These are phyloP conservation scores for Saturnispora hagleri DNA, from an alignment of 805 yeast species.

Conservation along the genomic window DNA sequence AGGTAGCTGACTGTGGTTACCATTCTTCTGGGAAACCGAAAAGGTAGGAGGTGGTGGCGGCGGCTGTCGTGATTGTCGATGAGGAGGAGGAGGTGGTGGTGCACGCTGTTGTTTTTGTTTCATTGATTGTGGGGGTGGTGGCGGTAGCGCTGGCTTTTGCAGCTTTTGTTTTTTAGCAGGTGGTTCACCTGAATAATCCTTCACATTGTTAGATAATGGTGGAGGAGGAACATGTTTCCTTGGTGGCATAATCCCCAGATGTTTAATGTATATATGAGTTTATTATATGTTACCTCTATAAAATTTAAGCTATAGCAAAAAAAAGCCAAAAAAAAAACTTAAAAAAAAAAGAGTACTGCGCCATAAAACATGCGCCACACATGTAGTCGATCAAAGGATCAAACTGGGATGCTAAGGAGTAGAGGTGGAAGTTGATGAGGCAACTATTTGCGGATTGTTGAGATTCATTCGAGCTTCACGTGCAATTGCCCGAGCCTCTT, in stretches of 20 bases:
- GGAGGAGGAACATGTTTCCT: conserved; percentile 6
- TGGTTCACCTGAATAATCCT: neutral
- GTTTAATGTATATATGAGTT: neutral
- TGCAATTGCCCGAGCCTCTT: conserved; percentile 79
- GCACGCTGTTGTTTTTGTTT: neutral
- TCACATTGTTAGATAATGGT: conserved; percentile 3
- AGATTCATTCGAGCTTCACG: conserved; percentile 62
- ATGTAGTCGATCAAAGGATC: neutral
- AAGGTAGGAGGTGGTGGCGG: conserved; percentile 12
- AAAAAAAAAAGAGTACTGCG: neutral
- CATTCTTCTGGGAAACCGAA: neutral
- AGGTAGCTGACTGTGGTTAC: neutral
- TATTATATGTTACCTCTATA: neutral
- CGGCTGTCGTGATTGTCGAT: neutral
- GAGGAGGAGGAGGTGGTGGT: neutral
- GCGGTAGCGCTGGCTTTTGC: conserved; percentile 8
- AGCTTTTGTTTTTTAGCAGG: neutral
- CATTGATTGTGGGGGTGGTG: conserved; percentile 10
- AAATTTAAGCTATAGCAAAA: neutral
- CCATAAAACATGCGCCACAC: neutral
- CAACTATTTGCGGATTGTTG: conserved; percentile 11
- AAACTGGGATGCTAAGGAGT: neutral
- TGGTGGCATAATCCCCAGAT: neutral
- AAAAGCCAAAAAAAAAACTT: too few species aligned
- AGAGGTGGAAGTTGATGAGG: neutral